Evolutionary conservation across 768 basidiomycete genomes (phyloP).

Genomic region (Amylocystis lapponica): DNA sequence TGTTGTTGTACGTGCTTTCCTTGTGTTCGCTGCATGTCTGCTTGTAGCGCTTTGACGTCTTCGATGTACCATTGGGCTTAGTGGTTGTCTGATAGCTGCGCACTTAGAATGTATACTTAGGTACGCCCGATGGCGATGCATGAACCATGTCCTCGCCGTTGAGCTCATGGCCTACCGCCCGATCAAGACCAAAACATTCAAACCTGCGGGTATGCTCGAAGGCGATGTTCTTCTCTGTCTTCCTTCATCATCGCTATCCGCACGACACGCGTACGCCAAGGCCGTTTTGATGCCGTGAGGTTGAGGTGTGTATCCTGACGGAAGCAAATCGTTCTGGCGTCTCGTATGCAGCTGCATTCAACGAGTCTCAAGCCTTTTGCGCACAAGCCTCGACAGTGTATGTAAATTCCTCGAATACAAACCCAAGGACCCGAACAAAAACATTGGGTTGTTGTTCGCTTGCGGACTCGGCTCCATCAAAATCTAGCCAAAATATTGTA

Average conservation of each 20-base stretch:
- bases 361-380: too few relatives aligned
- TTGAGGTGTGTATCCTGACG: slow-evolving; percentile 14
- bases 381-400: too few relatives aligned
- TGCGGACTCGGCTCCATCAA: not conserved
- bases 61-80: too few relatives aligned
- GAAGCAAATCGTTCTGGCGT: not conserved
- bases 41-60: slow-evolving; percentile 1
- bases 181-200: too few relatives aligned
- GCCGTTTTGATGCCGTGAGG: slow-evolving; percentile 20
- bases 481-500: too few relatives aligned
- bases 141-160: too few relatives aligned
- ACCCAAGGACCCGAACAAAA: too few relatives aligned
- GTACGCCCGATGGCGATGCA: too few relatives aligned
- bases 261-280: slow-evolving; percentile 3
- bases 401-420: too few relatives aligned
- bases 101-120: not conserved
- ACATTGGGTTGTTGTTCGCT: not conserved
- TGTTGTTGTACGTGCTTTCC: slow-evolving; percentile 1
- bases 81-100: too few relatives aligned
- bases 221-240: not conserved
- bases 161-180: too few relatives aligned
- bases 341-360: too few relatives aligned
- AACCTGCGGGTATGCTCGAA: not conserved
- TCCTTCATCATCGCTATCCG: slow-evolving; percentile 4
- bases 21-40: not conserved